Evolutionary conservation across 495 filamentous ascomycete genomes (phyloP).

Genomic region (Neurospora tetrasperma): DNA sequence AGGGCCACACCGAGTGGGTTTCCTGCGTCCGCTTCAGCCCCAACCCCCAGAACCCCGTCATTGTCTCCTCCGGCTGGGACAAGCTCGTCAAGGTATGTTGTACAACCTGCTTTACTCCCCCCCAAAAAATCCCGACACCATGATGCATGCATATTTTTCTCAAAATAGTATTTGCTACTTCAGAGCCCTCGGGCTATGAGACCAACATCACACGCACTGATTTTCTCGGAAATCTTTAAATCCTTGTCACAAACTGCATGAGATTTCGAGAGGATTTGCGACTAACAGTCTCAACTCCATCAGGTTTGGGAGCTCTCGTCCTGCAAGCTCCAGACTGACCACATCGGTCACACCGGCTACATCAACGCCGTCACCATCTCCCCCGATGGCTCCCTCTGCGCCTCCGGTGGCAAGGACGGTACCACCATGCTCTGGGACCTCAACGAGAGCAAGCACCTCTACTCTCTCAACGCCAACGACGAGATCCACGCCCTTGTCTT

Average conservation of each 20-base stretch:
- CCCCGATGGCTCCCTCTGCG: constrained; percentile 97
- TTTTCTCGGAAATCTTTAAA: constrained; percentile 23
- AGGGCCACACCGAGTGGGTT: constrained; percentile 99
- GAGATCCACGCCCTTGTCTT: constrained; percentile 99
- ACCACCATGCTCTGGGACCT: constrained; percentile 99
- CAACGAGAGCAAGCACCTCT: constrained; percentile 99
- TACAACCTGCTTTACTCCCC: not conserved
- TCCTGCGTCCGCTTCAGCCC: constrained; percentile 99
- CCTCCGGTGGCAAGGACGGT: constrained; percentile 98
- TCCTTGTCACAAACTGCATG: constrained; percentile 13
- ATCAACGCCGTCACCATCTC: constrained; percentile 99
- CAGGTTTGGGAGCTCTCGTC: constrained; percentile 99
- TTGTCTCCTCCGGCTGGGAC: constrained; percentile 98
- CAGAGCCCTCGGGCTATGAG: constrained; percentile 97
- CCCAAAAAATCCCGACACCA: constrained; percentile 25
- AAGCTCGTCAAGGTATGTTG: constrained; percentile 97
- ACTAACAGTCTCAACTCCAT: constrained; percentile 4
- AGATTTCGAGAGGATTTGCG: not conserved
- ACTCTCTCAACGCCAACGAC: constrained; percentile 98
- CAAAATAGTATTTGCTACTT: constrained; percentile 99
- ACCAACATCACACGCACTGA: constrained; percentile 95
- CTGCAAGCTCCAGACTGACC: constrained; percentile 99
- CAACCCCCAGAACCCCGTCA: constrained; percentile 99
- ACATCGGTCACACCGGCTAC: constrained; percentile 99
- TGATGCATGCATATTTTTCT: constrained; percentile 73